A percentile compares a stretch with the other conserved stretches of the same genome.
Conservation (phyloP, 352 stramenopile genomes). For the Phytophthora macrochlamydospora region DNA sequence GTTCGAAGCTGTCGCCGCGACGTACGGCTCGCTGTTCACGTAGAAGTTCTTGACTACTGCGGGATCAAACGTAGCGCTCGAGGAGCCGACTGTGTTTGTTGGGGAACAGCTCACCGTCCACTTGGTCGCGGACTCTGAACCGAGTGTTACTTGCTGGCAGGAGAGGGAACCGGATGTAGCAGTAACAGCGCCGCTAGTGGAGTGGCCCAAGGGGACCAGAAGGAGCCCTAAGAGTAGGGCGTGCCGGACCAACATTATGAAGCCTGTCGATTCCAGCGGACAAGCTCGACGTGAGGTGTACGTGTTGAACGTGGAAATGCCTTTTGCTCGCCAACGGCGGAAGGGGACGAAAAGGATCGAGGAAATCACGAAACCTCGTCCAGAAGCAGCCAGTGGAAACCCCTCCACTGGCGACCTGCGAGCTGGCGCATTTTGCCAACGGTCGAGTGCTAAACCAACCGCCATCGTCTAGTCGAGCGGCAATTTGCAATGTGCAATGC, state of each 20-base stretch:
- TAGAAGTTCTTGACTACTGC: constrained; percentile 33
- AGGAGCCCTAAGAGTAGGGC: constrained; percentile 10
- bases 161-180: constrained; percentile 13
- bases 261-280: constrained; percentile 5
- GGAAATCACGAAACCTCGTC: constrained; percentile 21
- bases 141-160: constrained; percentile 33
- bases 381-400: not conserved
- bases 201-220: constrained; percentile 4
- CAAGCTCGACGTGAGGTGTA: constrained; percentile 8
- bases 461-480: not conserved
- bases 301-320: constrained; percentile 26
- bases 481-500: not conserved
- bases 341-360: constrained; percentile 17
- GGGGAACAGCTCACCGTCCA: constrained; percentile 40
- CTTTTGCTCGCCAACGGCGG: constrained; percentile 14
- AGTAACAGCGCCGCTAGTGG: constrained; percentile 1
- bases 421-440: constrained; percentile 28
- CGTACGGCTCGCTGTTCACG: constrained; percentile 22
- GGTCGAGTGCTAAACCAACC: constrained; percentile 6
- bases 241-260: constrained; percentile 18
- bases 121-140: constrained; percentile 30
- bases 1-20: constrained; percentile 19
- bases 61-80: constrained; percentile 41
- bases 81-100: not conserved
- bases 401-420: constrained; percentile 11